Base-by-base conservation (phyloP, 2,329 filamentous ascomycete species). In the Xylariaceae sp. region DNA sequence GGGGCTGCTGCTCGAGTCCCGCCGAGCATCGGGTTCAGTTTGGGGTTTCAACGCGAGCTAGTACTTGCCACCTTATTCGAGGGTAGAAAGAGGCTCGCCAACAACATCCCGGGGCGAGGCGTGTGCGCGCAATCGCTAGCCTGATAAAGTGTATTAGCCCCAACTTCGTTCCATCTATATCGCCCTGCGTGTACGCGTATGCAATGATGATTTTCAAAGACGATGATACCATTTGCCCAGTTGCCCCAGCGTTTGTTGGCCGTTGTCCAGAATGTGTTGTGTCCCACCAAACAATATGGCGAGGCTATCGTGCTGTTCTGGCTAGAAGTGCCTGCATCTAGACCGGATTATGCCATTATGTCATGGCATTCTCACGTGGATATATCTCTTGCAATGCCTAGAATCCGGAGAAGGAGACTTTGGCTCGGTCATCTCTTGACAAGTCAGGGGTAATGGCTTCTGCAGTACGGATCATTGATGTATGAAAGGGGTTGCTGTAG, bases 61-160 rank as follows among this genome's bases (percentile, higher is more conserved):
- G 59, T 45, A 45, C 49, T 17, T 15, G 49, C 54, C 39, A 45
- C 7, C 37, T 51, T 50, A 53, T 39, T 55, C 45, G 52, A 48
- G 54, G 52, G 44, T 45, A 53, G 23, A 51, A 45, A 10, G 47
- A 23, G 37, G 37, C 42, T 57, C 35, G 51, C 54, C 54, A 51
- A 53, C 52, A 44, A 42, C 15, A 53, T 59, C 56, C 55, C 45
- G 58, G 50, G 53, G 45, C 49, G 53, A 59, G 50, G 35, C 11
- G 37, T 39, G 35, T 59, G 52, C 45, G 44, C 49, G 44, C 49
- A 53, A 55, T 62, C 37, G 42, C 23, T 51, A 59, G 54, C 47
- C 59, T 45, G 15, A 56, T 47, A 59, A 53, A 57, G 23, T 52
- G 9, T 53, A 61, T 61, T 55, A 49, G 51, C 48, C 53, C 39